These are phyloP conservation scores for Angomonas deanei DNA, from an alignment of 208 protist species.

Conservation along the genomic window DNA sequence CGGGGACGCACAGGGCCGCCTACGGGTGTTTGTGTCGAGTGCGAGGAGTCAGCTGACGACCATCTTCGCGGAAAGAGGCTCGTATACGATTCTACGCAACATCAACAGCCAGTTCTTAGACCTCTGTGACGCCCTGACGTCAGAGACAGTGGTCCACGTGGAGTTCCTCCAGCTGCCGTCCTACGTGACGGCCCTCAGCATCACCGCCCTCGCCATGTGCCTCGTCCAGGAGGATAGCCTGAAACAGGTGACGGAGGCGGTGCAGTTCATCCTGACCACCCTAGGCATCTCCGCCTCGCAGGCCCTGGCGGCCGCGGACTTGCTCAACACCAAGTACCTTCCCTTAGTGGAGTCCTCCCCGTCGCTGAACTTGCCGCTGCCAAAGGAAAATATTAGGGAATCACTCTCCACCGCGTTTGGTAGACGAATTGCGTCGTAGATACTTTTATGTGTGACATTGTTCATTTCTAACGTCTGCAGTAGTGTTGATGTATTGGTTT, in stretches of 20 bases:
- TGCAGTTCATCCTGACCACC: slow-evolving; percentile 48
- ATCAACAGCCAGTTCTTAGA: slow-evolving; percentile 67
- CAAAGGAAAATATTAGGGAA: slow-evolving; percentile 40
- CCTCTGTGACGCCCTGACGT: slow-evolving; percentile 63
- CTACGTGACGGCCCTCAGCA: slow-evolving; percentile 57
- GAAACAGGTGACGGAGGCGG: slow-evolving; percentile 30
- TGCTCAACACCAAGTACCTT: slow-evolving; percentile 62
- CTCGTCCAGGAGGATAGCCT: slow-evolving; percentile 29
- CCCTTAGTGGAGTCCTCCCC: slow-evolving; percentile 9
- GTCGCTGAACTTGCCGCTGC: slow-evolving; percentile 12
- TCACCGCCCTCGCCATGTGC: slow-evolving; percentile 58
- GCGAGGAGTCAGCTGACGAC: slow-evolving; percentile 37
- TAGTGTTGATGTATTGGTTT: slow-evolving; percentile 5
- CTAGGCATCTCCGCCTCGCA: slow-evolving; percentile 64
- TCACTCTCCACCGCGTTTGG: slow-evolving; percentile 46
- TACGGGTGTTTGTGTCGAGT: slow-evolving; percentile 58
- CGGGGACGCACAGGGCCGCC: slow-evolving; percentile 27
- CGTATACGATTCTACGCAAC: slow-evolving; percentile 51
- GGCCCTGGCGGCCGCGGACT: slow-evolving; percentile 46
- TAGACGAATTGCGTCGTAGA: slow-evolving; percentile 22
- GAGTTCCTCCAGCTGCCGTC: slow-evolving; percentile 72
- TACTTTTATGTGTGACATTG: slow-evolving; percentile 4
- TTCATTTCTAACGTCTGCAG: slow-evolving; percentile 3
- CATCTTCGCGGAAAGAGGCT: slow-evolving; percentile 63
- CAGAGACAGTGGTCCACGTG: slow-evolving; percentile 68